phyloP scores from a whole-genome alignment of 345 rosid genomes.

The Acer yangbiense region DNA sequence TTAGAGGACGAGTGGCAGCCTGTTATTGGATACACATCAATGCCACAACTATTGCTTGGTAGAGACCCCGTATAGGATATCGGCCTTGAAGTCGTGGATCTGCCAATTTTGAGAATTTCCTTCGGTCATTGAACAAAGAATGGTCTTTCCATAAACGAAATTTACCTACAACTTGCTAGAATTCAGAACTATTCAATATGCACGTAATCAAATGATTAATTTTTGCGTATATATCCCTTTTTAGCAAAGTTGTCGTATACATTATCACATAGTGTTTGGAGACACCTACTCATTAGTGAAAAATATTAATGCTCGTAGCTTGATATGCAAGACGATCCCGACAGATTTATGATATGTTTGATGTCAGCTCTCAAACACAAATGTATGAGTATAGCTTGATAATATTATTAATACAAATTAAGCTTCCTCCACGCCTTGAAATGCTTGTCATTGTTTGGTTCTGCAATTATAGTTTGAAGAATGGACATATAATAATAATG shows the following conservation, averaged over 20 bases:
- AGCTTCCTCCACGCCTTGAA: not conserved
- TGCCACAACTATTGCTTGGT: slow-evolving; percentile 94
- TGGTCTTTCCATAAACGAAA: slow-evolving; percentile 1
- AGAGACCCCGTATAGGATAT: slow-evolving; percentile 84
- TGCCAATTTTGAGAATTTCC: slow-evolving; percentile 73
- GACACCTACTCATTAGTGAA: too few species aligned
- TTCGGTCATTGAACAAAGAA: slow-evolving; percentile 67
- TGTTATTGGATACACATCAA: slow-evolving; percentile 98
- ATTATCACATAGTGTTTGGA: too few species aligned
- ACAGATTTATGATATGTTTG: too few species aligned
- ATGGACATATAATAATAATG: too few species aligned
- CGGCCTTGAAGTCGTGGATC: slow-evolving; percentile 83
- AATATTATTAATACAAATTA: not conserved
- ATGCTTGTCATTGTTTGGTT: slow-evolving; percentile 8
- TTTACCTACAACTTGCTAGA: not conserved
- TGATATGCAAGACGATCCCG: too few species aligned
- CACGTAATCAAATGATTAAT: too few species aligned
- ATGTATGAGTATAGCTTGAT: not conserved
- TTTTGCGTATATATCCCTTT: too few species aligned
- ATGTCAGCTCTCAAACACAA: too few species aligned
- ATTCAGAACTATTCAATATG: not conserved
- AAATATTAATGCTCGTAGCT: too few species aligned
- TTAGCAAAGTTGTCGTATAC: too few species aligned
- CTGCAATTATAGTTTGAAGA: not conserved
- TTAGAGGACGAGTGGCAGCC: slow-evolving; percentile 93